These are phyloP conservation scores for Solanum corneliomulleri DNA, from an alignment of 257 asterid species.

Conservation along the genomic window DNA sequence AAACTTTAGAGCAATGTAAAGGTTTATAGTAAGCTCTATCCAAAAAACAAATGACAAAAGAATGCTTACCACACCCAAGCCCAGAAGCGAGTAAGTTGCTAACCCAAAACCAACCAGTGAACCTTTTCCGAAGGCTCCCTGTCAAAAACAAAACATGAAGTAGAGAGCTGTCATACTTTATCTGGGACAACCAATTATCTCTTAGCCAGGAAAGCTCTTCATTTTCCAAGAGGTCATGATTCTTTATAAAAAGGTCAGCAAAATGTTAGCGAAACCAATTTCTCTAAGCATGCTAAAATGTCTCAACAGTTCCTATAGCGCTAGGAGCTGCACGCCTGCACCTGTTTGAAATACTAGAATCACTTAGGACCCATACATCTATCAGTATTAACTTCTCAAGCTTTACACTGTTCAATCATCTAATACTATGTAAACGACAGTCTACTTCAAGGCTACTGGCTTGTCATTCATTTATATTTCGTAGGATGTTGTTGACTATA, in stretches of 20 bases:
- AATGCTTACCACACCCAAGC: slow-evolving; percentile 61
- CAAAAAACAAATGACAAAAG: not conserved
- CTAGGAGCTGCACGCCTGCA: not conserved
- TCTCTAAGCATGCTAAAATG: not conserved
- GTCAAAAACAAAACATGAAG: not conserved
- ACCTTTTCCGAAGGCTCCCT: slow-evolving; percentile 72
- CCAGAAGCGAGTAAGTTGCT: slow-evolving; percentile 54
- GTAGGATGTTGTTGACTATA: not conserved
- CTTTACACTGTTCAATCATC: not conserved
- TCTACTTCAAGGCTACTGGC: not conserved
- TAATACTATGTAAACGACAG: not conserved
- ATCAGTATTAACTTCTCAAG: not conserved
- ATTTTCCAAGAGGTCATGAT: not conserved
- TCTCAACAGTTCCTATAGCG: not conserved
- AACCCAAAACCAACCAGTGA: slow-evolving; percentile 55
- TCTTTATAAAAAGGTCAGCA: not conserved
- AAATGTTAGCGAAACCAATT: not conserved
- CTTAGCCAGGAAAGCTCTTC: not conserved
- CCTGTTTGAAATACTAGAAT: not conserved
- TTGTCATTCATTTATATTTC: not conserved
- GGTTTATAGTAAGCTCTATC: not conserved
- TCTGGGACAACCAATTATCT: not conserved
- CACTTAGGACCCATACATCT: not conserved
- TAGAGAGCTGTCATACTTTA: not conserved
- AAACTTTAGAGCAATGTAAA: not conserved